Evolutionary conservation across 208 protist genomes (phyloP).

Genomic region (Lotmaria passim): DNA sequence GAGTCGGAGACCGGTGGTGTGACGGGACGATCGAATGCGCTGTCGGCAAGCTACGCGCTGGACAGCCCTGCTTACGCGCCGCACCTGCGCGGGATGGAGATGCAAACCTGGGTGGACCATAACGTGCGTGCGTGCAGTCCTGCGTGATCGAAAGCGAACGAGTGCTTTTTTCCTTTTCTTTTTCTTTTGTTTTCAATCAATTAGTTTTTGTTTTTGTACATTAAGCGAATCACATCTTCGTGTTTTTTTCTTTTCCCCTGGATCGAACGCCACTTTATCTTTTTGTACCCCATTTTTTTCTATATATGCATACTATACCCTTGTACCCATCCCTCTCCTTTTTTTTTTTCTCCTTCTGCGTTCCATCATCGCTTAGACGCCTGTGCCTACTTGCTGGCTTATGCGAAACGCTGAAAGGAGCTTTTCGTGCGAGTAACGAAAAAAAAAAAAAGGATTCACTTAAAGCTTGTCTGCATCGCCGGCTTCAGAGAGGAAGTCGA

Average conservation of each 20-base stretch:
- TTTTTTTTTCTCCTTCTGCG: not conserved
- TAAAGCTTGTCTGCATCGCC: no score
- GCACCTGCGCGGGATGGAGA: slow-evolving; percentile 4
- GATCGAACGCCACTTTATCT: not conserved
- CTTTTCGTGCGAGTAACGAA: no score
- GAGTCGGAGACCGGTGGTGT: slow-evolving; percentile 27
- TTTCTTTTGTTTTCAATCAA: slow-evolving; percentile 6
- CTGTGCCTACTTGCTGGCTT: no score
- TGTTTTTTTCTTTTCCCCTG: not conserved
- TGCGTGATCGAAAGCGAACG: not conserved
- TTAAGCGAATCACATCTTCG: not conserved
- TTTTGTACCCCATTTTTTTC: slow-evolving; percentile 5
- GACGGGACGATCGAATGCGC: slow-evolving; percentile 16
- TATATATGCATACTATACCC: not conserved
- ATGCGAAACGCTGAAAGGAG: no score
- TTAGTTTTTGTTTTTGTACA: not conserved
- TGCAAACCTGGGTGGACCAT: slow-evolving; percentile 10
- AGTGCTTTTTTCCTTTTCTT: slow-evolving; percentile 1
- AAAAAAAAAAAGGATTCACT: no score
- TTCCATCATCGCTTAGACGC: not conserved
- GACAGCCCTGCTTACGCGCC: slow-evolving; percentile 25
- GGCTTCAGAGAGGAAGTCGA: no score
- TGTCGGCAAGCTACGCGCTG: slow-evolving; percentile 25
- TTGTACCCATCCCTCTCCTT: not conserved
- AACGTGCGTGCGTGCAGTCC: slow-evolving; percentile 13